Conservation (phyloP, 495 filamentous ascomycete genomes). For the Lindgomyces ingoldianus region DNA sequence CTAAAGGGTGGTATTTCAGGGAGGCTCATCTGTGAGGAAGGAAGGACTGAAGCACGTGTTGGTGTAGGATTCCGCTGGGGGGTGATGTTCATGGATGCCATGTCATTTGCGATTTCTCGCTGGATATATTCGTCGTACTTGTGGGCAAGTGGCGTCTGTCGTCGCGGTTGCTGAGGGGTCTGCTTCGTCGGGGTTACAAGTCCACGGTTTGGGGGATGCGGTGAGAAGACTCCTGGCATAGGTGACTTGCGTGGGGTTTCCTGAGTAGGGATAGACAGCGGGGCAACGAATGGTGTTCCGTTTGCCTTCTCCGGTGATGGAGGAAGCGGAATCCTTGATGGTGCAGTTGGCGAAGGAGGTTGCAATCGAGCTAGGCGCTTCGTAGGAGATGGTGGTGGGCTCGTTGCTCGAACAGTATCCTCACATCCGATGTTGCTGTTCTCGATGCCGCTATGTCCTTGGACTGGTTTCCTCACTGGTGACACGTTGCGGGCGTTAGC, state of each 20-base stretch:
- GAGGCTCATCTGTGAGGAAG: constrained; percentile 13
- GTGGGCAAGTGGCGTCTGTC: constrained; percentile 30
- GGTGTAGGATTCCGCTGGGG: constrained; percentile 25
- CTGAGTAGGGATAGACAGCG: constrained; percentile 2
- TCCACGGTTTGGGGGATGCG: constrained; percentile 17
- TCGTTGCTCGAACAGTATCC: constrained; percentile 39
- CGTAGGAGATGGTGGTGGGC: constrained; percentile 57
- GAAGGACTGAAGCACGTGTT: constrained; percentile 19
- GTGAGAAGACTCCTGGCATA: constrained; percentile 49
- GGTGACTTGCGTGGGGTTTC: constrained; percentile 37
- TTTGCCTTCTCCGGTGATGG: constrained; percentile 50
- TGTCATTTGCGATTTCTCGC: constrained; percentile 43
- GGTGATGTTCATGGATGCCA: constrained; percentile 33
- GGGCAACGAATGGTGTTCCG: neutral
- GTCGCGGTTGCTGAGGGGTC: constrained; percentile 36
- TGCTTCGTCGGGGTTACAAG: constrained; percentile 24
- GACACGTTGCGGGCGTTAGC: constrained; percentile 60
- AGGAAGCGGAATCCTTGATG: constrained; percentile 63
- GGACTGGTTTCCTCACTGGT: constrained; percentile 37
- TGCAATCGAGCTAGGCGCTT: constrained; percentile 54
- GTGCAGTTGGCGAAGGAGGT: constrained; percentile 32
- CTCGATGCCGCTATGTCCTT: constrained; percentile 22
- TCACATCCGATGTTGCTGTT: constrained; percentile 23
- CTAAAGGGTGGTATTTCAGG: constrained; percentile 24
- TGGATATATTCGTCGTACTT: constrained; percentile 46